A percentile compares a stretch with the other conserved stretches of the same genome.
These are phyloP conservation scores for Boletus vermiculosoides DNA, from an alignment of 768 basidiomycete species.

Conservation along the genomic window DNA sequence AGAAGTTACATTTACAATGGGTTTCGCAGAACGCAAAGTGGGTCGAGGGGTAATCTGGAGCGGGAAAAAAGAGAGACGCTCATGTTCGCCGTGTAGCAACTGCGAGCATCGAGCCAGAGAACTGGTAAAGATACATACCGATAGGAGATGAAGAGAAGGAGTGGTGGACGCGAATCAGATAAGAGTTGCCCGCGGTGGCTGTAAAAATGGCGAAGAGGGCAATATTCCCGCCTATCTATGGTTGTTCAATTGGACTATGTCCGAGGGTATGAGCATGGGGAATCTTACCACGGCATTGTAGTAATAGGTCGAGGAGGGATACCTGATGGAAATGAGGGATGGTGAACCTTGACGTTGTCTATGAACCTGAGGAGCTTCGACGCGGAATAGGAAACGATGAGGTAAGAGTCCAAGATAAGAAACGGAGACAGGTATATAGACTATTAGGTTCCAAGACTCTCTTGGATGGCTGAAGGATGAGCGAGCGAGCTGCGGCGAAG, in stretches of 20 bases:
- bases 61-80: too few relatives aligned
- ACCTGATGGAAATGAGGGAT: background rate
- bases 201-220: background rate
- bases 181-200: background rate
- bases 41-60: background rate
- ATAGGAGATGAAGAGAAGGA: background rate
- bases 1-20: too few relatives aligned
- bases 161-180: background rate
- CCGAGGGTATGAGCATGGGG: background rate
- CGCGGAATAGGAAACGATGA: background rate
- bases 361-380: background rate
- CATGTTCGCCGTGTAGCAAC: too few relatives aligned
- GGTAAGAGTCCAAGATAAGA: background rate
- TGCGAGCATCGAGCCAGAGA: background rate
- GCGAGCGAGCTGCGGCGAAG: background rate
- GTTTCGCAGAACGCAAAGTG: background rate
- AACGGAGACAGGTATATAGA: background rate
- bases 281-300: background rate
- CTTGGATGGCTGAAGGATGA: background rate
- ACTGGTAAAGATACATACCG: background rate
- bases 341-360: background rate
- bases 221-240: background rate
- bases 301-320: background rate
- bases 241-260: background rate
- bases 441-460: too few relatives aligned